Evolutionary conservation across 148 eudicot species (phyloP).

Genomic region (Cornus suecica): DNA sequence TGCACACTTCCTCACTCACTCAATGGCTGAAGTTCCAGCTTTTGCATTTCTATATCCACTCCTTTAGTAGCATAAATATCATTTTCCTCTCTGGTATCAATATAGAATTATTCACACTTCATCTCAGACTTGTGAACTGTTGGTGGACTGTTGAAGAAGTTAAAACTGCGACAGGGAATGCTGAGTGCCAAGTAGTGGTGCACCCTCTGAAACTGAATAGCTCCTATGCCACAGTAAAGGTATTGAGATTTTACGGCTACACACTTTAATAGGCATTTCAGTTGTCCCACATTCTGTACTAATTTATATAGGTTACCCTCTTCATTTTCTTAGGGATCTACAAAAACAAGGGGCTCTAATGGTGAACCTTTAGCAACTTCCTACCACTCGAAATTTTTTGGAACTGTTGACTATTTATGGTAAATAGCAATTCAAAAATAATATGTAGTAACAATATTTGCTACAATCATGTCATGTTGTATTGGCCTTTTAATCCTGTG

Average conservation of each 20-base stretch:
- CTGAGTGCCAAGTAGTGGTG: conserved; percentile 10
- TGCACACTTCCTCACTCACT: neutral
- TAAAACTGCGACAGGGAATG: conserved; percentile 26
- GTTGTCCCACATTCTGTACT: neutral
- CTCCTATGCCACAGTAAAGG: conserved; percentile 35
- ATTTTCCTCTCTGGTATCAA: neutral
- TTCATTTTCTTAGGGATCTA: conserved; percentile 33
- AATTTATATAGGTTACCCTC: neutral
- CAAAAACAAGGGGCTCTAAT: conserved; percentile 27
- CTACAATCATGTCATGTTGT: neutral
- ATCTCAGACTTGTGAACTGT: conserved; percentile 25
- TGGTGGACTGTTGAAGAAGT: conserved; percentile 33
- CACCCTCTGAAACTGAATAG: conserved; percentile 37
- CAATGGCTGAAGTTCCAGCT: neutral
- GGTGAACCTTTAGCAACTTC: conserved; percentile 58
- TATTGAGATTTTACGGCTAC: neutral
- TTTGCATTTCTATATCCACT: neutral
- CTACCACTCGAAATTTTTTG: conserved; percentile 37
- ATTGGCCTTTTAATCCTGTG: neutral
- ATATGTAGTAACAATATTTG: neutral
- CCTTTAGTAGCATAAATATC: neutral
- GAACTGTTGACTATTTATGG: conserved; percentile 60
- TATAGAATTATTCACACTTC: neutral
- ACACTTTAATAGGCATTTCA: neutral
- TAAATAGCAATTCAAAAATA: conserved; percentile 16